Evolutionary conservation across 2,329 filamentous ascomycete species (phyloP).

Genomic region (Monilinia fructicola): DNA sequence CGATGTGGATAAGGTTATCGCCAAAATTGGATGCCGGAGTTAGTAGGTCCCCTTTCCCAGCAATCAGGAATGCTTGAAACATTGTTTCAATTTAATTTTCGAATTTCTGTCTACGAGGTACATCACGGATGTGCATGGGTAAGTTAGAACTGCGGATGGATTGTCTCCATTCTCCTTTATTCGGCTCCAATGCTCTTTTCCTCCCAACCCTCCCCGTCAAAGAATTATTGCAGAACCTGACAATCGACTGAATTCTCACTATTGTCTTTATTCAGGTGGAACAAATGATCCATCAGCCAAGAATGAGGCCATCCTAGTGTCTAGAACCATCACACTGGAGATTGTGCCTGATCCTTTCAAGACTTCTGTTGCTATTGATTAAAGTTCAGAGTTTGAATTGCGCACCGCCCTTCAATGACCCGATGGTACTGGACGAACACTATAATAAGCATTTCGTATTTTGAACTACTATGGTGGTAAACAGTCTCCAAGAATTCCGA

Average conservation of each 20-base stretch:
- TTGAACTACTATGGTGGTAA: background rate
- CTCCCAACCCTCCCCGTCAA: background rate
- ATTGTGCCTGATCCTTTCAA: background rate
- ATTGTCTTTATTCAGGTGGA: background rate
- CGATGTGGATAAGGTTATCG: background rate
- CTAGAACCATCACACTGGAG: background rate
- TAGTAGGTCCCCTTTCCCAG: background rate
- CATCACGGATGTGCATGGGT: background rate
- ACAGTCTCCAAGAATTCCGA: slow-evolving; percentile 20
- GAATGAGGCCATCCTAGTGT: background rate
- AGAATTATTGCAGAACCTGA: background rate
- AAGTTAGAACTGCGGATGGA: background rate
- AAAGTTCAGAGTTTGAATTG: background rate
- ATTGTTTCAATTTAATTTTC: background rate
- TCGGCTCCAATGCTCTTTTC: background rate
- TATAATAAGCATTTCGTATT: background rate
- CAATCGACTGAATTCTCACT: background rate
- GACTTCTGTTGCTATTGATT: background rate
- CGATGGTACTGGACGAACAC: background rate
- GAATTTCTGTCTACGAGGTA: background rate
- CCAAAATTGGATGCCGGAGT: background rate
- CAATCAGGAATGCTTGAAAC: background rate
- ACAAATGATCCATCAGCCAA: background rate
- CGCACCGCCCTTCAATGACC: background rate
- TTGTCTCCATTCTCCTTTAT: background rate